Evolutionary conservation across 345 rosid genomes (phyloP), one percentile per base, ranked within the genome.

Genomic region (Ceriops zippeliana): DNA sequence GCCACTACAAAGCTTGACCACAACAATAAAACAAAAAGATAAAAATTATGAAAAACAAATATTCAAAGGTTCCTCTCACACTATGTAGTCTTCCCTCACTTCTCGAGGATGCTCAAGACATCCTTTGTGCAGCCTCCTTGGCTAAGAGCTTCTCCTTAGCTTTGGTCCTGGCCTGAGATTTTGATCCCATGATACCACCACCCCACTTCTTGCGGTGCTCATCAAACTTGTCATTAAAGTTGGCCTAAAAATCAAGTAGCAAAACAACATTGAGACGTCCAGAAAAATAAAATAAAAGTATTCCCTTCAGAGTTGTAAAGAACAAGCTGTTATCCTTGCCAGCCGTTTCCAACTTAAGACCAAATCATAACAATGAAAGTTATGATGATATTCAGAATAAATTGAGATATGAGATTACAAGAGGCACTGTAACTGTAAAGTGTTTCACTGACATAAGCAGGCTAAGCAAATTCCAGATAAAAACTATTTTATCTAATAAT

Each of bases 101-200:
- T 17, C 24, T 27, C 34, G 49, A 42, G 24, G 52, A 54, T 32
- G 70, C 70, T 68, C 71, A 86, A 47, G 72, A 72, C 89, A 90
- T 81, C 71, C 93, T 90, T 42, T 90, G 91, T 9, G 93, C 91
- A 63, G 86, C 86, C 62, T 90, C 90, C 81, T 84, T 87, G 22
- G 92, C 92, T 13, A 87, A 68, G 49, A 90, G 19, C 62, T 72
- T 86, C 78, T 90, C 88, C 58, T 77, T 84, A 24, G 96, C 92
- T 73, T 86, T 87, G 63, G 92, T 84, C 75, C 78, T 84, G 52
- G 96, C 89, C 79, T 87, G 90, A 0, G 96, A 87, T 74, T 89
- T 89, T 27, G 92, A 83, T 4, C 96, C 96, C 96, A 87, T 89
- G 24, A 87, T 82, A 0, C 96, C 90, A 16, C 96, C 90, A 19